Conservation (phyloP, 2,329 filamentous ascomycete genomes). For the Stagonosporopsis rhizophila region DNA sequence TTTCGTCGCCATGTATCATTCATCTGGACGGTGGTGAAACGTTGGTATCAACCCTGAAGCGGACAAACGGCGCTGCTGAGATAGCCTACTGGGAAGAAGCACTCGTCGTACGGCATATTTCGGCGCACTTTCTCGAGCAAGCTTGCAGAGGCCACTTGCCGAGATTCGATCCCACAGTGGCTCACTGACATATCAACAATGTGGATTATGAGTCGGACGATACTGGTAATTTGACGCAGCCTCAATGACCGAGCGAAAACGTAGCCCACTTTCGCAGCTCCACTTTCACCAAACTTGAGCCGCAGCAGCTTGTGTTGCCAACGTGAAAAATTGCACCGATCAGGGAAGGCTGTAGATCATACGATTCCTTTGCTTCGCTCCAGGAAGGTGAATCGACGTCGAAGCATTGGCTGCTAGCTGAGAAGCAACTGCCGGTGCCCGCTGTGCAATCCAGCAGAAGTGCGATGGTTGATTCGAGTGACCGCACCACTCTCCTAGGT, state of each 20-base stretch:
- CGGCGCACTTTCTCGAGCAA: conserved; percentile 6
- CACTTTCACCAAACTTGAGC: background rate
- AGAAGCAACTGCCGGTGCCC: conserved; percentile 7
- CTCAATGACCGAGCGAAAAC: background rate
- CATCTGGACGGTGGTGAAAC: background rate
- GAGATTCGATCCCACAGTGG: background rate
- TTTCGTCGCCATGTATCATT: background rate
- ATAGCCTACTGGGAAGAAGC: background rate
- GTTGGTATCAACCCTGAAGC: background rate
- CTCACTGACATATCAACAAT: background rate
- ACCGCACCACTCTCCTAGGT: background rate
- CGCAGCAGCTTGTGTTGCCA: conserved; percentile 1
- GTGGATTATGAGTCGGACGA: background rate
- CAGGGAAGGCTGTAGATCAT: conserved; percentile 6
- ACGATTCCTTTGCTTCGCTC: conserved; percentile 2
- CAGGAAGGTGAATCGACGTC: conserved; percentile 6
- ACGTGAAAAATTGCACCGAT: background rate
- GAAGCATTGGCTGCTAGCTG: conserved; percentile 1
- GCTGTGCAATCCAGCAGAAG: background rate
- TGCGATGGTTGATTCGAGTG: background rate
- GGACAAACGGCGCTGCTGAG: background rate
- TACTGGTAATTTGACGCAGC: background rate
- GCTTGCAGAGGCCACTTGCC: background rate
- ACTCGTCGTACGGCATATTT: conserved; percentile 7
- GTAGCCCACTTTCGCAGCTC: background rate